These are phyloP conservation scores for Ascocoryne sarcoides DNA, from an alignment of 2,329 filamentous ascomycete genomes.

Conservation along the genomic window DNA sequence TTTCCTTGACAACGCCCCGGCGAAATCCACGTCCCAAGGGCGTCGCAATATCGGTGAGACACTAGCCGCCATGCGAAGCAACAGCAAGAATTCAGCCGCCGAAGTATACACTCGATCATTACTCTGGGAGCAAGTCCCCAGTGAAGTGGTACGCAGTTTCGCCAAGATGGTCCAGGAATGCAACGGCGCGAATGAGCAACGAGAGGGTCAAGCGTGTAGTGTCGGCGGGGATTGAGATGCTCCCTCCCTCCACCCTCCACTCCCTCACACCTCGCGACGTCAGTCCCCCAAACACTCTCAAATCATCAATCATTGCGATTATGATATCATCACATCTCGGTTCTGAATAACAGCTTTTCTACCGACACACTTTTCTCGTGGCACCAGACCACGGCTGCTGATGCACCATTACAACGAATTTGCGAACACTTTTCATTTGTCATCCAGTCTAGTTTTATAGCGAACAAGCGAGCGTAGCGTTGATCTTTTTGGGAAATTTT, in stretches of 20 bases:
- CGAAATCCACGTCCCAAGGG: conserved; percentile 49
- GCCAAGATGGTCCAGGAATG: conserved; percentile 80
- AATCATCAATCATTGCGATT: neutral
- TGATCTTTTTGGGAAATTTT: conserved; percentile 30
- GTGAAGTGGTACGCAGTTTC: conserved; percentile 87
- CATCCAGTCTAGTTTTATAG: conserved; percentile 12
- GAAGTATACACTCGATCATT: conserved; percentile 90
- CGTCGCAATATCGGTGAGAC: conserved; percentile 73
- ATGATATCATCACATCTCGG: conserved; percentile 1
- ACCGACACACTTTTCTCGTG: neutral
- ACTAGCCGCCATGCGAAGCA: conserved; percentile 66
- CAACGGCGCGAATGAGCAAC: conserved; percentile 35
- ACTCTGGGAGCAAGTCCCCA: conserved; percentile 88
- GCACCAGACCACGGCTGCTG: neutral
- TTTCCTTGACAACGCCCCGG: conserved; percentile 50
- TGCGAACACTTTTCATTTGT: conserved; percentile 18
- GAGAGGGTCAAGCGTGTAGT: conserved; percentile 13
- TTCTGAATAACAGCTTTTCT: neutral
- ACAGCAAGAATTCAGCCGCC: conserved; percentile 63
- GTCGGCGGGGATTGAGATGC: neutral
- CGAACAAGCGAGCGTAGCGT: conserved; percentile 24
- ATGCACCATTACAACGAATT: neutral
- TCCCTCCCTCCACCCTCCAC: conserved; percentile 16
- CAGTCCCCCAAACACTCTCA: neutral
- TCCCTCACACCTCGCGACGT: neutral